These are phyloP conservation scores for Phytophthora pisi DNA, from an alignment of 352 stramenopile species.

Conservation along the genomic window DNA sequence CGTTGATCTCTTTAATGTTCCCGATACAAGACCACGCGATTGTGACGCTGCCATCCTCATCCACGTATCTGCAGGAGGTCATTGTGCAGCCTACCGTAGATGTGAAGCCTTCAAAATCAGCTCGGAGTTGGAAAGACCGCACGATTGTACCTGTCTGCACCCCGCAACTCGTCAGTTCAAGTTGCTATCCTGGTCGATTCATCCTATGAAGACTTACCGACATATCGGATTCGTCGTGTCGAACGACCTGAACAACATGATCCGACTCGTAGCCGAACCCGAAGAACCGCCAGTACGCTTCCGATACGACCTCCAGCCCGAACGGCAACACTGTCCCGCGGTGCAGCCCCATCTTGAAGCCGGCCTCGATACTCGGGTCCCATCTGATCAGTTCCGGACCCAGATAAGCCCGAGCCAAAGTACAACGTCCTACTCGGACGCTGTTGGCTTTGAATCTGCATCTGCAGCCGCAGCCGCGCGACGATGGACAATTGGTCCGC, in stretches of 20 bases:
- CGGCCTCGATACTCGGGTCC: conserved; percentile 13
- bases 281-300: conserved; percentile 31
- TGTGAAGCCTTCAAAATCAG: conserved; percentile 17
- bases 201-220: conserved; percentile 8
- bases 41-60: conserved; percentile 4
- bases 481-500: conserved; percentile 16
- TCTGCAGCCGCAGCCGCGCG: conserved; percentile 8
- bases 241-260: background rate
- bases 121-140: conserved; percentile 15
- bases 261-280: conserved; percentile 9
- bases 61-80: conserved; percentile 12
- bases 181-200: background rate
- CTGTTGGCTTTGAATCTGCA: conserved; percentile 2
- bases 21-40: conserved; percentile 8
- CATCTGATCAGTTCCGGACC: conserved; percentile 14
- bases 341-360: conserved; percentile 9
- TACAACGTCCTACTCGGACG: conserved; percentile 2
- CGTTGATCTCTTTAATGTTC: conserved; percentile 15
- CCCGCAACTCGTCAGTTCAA: background rate
- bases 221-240: background rate
- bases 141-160: conserved; percentile 13
- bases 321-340: conserved; percentile 19
- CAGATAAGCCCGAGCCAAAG: conserved; percentile 8
- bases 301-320: conserved; percentile 14
- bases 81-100: conserved; percentile 13